Evolutionary conservation across 768 basidiomycete species (phyloP), one percentile per base, ranked within the genome.

Genomic region (Rhodotorula sphaerocarpa): DNA sequence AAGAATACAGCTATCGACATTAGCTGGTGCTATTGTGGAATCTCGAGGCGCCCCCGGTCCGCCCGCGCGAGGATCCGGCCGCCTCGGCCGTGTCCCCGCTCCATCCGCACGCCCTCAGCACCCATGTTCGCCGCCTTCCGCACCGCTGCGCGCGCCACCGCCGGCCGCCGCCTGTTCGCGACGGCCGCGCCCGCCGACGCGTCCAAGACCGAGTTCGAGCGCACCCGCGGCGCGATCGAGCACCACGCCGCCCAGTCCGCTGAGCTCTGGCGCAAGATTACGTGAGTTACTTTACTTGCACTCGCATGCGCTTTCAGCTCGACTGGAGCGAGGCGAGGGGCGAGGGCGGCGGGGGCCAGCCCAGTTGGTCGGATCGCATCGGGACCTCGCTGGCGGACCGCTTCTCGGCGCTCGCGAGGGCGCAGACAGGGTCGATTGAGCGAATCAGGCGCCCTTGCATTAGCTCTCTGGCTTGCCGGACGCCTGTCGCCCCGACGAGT

Each of bases 251-350:
- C 31, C 3, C 45, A 50, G 27, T 56, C 57, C 16, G 63, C 66
- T 12, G 70, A 71, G 53, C 45, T 63, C n/a, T 69, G 65, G 64
- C 50, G 65, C 51, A 71, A 69, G 61, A 59, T 71, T 43, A 69
- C 70, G 67, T 64, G 25, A 33, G 66, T 66, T 18, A 2, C 36
- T 25, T 9, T 27, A 2, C 20, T 31, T 18, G 11, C 5, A 7
- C 28, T 21, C 11, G 23, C 43, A 5, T 53, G 4, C 14, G 0
- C 27, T 28, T 15, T 2, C 33, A 28, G 30, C 10, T 21, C 9
- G 18, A 44, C 28, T 18, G 21, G 7, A 15, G n/a, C 2, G 34
- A 1, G 27, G 16, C 9, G 10, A 7, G 6, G 25, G 3, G 9
- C 16, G 45, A 25, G 12, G 31, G 15, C 12, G n/a, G 55, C 10